phyloP scores from a whole-genome alignment of 139 green algal genomes.

The Closterium sp. region DNA sequence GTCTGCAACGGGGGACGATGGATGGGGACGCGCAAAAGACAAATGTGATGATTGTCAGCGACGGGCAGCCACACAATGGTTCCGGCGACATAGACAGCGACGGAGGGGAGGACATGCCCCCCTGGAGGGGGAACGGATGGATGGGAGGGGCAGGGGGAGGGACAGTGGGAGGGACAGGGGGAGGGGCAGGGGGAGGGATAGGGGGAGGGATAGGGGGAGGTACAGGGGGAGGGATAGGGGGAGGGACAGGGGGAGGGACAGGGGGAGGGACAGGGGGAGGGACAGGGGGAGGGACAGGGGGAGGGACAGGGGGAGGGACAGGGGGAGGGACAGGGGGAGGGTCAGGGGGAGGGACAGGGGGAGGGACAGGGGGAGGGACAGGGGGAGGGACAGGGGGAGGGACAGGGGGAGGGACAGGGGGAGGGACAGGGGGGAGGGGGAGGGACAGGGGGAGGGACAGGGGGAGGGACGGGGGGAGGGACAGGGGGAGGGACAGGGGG shows the following conservation, averaged over 20 bases:
- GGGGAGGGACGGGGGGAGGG: neutral
- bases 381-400: no score
- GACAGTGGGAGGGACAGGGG: no score
- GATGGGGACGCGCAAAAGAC: no score
- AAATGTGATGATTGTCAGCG: no score
- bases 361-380: neutral
- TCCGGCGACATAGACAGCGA: slow-evolving; percentile 10
- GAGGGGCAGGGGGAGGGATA: no score
- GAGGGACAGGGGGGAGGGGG: neutral
- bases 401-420: neutral
- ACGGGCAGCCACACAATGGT: neutral
- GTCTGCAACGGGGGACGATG: neutral
- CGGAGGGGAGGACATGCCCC: neutral
- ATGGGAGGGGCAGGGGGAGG: no score
- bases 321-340: no score
- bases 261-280: no score
- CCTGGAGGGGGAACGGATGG: neutral
- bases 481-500: neutral
- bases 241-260: neutral
- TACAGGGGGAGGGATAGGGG: no score
- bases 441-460: neutral
- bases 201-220: no score
- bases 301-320: neutral
- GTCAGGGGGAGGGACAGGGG: no score
- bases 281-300: neutral